These are phyloP conservation scores for Enterospora canceri DNA, from an alignment of 371 early-diverging fungal genomes.

Conservation along the genomic window DNA sequence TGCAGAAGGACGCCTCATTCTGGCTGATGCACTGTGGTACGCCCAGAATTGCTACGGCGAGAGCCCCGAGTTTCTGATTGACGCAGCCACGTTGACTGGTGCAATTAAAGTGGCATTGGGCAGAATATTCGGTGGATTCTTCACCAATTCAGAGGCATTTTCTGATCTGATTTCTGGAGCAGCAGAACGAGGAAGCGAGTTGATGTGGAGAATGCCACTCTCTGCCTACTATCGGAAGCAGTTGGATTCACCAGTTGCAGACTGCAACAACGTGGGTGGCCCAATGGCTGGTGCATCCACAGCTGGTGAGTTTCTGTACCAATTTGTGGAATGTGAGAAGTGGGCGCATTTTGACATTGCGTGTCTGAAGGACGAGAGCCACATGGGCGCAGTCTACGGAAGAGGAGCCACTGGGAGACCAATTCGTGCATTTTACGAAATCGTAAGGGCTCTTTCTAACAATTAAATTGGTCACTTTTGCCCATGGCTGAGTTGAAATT, in stretches of 20 bases:
- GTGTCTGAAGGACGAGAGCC: constrained; percentile 39
- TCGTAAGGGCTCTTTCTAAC: constrained; percentile 5
- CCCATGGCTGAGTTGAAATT: constrained; percentile 5
- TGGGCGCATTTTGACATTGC: constrained; percentile 59
- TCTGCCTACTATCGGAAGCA: constrained; percentile 63
- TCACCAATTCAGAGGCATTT: constrained; percentile 65
- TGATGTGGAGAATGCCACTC: constrained; percentile 86
- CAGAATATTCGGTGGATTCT: constrained; percentile 69
- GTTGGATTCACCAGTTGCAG: constrained; percentile 68
- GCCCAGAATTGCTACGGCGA: constrained; percentile 56
- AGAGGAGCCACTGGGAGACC: constrained; percentile 49
- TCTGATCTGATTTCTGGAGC: constrained; percentile 64
- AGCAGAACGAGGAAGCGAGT: constrained; percentile 63
- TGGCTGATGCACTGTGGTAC: constrained; percentile 69
- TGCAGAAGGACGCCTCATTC: constrained; percentile 58
- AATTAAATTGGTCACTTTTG: not conserved
- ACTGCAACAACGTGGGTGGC: constrained; percentile 58
- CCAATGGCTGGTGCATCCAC: constrained; percentile 71
- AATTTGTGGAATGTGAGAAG: constrained; percentile 63
- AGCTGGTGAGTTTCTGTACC: constrained; percentile 77
- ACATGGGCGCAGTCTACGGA: constrained; percentile 42
- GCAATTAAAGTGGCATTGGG: constrained; percentile 81
- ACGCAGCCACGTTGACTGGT: constrained; percentile 64
- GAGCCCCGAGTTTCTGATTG: constrained; percentile 62
- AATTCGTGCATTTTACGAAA: constrained; percentile 31